A percentile compares a stretch with the other conserved stretches of the same genome.
Conservation (phyloP, 495 filamentous ascomycete species). For the Trichoderma asperelloides region DNA sequence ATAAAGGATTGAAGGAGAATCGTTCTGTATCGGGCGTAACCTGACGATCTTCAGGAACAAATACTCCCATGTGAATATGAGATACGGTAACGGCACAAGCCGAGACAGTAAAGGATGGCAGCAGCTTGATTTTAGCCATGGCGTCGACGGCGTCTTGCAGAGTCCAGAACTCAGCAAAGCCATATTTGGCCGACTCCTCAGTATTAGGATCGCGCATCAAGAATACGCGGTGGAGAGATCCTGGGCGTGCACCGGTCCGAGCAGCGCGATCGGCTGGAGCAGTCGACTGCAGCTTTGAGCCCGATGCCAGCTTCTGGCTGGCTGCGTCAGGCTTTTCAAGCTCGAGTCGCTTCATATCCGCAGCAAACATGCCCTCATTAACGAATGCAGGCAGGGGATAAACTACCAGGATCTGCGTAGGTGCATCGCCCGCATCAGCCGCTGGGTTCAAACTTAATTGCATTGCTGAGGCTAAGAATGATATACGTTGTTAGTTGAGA, state of each 20-base stretch:
- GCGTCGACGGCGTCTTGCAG: slow-evolving; percentile 71
- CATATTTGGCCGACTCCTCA: slow-evolving; percentile 77
- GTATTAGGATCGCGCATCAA: slow-evolving; percentile 66
- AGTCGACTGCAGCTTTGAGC: slow-evolving; percentile 57
- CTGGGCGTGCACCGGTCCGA: slow-evolving; percentile 61
- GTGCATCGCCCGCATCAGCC: slow-evolving; percentile 69
- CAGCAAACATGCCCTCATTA: slow-evolving; percentile 68
- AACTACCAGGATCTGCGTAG: slow-evolving; percentile 76
- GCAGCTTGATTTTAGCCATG: slow-evolving; percentile 60
- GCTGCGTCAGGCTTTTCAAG: slow-evolving; percentile 40
- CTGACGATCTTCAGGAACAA: slow-evolving; percentile 63
- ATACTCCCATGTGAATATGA: slow-evolving; percentile 82
- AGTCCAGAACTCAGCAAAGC: slow-evolving; percentile 81
- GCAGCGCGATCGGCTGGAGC: slow-evolving; percentile 67
- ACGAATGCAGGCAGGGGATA: slow-evolving; percentile 65
- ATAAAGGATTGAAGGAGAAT: slow-evolving; percentile 66
- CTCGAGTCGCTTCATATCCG: slow-evolving; percentile 71
- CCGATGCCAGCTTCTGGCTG: slow-evolving; percentile 27
- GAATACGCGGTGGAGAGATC: slow-evolving; percentile 67
- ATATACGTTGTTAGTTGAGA: slow-evolving; percentile 18
- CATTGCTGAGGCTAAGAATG: slow-evolving; percentile 1
- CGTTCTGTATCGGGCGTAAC: slow-evolving; percentile 38
- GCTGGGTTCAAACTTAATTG: slow-evolving; percentile 52
- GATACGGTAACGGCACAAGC: slow-evolving; percentile 65
- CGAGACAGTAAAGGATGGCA: slow-evolving; percentile 77